These are phyloP conservation scores for Russula vinacea DNA, from an alignment of 768 basidiomycete species.

Conservation along the genomic window DNA sequence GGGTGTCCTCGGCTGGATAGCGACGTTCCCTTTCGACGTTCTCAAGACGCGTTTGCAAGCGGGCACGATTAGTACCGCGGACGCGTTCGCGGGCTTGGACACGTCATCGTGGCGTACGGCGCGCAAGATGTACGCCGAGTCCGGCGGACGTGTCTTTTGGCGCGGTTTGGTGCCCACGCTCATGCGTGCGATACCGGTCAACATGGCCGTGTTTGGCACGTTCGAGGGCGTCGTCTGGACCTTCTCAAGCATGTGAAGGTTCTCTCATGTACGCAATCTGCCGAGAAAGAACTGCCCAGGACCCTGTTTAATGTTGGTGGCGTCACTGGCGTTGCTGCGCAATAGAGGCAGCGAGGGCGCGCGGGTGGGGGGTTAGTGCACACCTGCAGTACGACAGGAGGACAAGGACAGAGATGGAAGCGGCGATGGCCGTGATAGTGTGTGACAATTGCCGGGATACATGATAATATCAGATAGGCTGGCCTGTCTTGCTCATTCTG, in stretches of 20 bases:
- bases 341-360: neutral
- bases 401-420: no score
- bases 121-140: constrained; percentile 56
- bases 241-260: constrained; percentile 32
- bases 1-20: constrained; percentile 72
- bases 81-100: neutral
- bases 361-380: neutral
- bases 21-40: constrained; percentile 85
- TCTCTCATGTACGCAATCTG: neutral
- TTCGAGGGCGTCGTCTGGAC: constrained; percentile 59
- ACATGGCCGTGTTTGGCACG: constrained; percentile 75
- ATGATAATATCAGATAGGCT: neutral
- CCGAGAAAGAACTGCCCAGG: no score
- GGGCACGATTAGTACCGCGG: constrained; percentile 14
- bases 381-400: no score
- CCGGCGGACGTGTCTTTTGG: constrained; percentile 61
- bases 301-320: no score
- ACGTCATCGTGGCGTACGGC: constrained; percentile 47
- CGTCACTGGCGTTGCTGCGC: no score
- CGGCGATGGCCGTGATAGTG: constrained; percentile 10
- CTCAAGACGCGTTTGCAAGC: constrained; percentile 88
- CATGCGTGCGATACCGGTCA: constrained; percentile 81
- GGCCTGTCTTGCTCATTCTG: neutral
- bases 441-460: no score
- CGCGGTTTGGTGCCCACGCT: constrained; percentile 77